Conservation (phyloP, 2,329 filamentous ascomycete genomes). For the Penicillium occitanis region DNA sequence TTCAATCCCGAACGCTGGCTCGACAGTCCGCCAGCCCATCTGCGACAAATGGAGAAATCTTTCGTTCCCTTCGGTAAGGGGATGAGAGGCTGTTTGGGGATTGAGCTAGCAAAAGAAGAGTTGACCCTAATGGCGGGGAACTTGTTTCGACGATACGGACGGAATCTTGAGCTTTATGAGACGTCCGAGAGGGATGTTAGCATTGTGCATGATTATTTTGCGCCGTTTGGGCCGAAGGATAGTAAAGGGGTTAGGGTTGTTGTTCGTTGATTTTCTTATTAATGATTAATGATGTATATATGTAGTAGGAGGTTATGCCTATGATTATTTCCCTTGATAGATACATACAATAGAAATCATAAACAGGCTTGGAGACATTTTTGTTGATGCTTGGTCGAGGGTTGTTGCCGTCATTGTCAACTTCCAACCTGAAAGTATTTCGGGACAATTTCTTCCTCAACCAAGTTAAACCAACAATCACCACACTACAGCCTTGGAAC, state of each 20-base stretch:
- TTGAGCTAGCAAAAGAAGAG: slow-evolving; percentile 22
- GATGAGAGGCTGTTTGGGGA: slow-evolving; percentile 17
- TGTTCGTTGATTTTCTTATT: slow-evolving; percentile 4
- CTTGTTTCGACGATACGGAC: slow-evolving; percentile 16
- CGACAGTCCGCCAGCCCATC: slow-evolving; percentile 1
- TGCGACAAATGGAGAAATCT: slow-evolving; percentile 20
- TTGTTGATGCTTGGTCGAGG: neutral
- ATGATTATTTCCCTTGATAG: neutral
- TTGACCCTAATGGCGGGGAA: slow-evolving; percentile 20
- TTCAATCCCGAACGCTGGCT: slow-evolving; percentile 37
- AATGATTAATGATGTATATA: slow-evolving; percentile 1
- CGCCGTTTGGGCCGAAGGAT: slow-evolving; percentile 22
- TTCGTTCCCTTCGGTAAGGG: slow-evolving; percentile 20
- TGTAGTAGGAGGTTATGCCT: neutral
- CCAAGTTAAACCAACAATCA: neutral
- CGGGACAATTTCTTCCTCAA: neutral
- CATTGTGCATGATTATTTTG: slow-evolving; percentile 22
- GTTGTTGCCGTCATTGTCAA: neutral
- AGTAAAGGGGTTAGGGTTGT: slow-evolving; percentile 21
- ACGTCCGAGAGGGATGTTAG: slow-evolving; percentile 19
- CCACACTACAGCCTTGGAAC: neutral
- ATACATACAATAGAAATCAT: neutral
- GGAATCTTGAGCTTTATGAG: slow-evolving; percentile 8
- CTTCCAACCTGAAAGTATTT: neutral
- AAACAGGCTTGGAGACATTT: neutral